phyloP scores from a whole-genome alignment of 177 flowering plant species.

The Telopea speciosissima region DNA sequence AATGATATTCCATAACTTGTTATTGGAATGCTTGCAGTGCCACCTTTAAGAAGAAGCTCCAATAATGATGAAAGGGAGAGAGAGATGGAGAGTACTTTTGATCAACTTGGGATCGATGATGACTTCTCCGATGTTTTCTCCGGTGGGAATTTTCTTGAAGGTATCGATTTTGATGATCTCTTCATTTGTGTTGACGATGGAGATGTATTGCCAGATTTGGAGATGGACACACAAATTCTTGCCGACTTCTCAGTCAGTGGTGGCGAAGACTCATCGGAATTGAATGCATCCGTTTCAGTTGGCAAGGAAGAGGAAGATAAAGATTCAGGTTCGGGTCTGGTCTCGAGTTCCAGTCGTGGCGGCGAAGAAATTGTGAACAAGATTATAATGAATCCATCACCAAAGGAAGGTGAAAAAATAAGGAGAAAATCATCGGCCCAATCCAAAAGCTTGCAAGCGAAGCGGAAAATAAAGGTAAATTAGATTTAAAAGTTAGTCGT shows the following conservation, averaged over 20 bases:
- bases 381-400: constrained; percentile 20
- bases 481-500: too few species aligned
- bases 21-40: constrained; percentile 60
- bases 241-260: constrained; percentile 54
- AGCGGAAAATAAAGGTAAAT: constrained; percentile 80
- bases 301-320: constrained; percentile 15
- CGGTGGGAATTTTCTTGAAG: constrained; percentile 47
- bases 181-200: constrained; percentile 51
- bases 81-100: constrained; percentile 33
- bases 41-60: constrained; percentile 37
- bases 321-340: constrained; percentile 14
- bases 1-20: not conserved
- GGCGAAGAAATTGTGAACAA: constrained; percentile 43
- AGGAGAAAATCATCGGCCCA: constrained; percentile 36
- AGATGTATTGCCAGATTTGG: too few species aligned
- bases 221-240: constrained; percentile 69
- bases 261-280: constrained; percentile 37
- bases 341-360: constrained; percentile 18
- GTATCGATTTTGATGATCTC: constrained; percentile 71
- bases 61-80: constrained; percentile 38
- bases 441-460: constrained; percentile 45
- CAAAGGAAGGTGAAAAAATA: constrained; percentile 28
- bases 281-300: constrained; percentile 16
- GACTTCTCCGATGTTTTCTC: constrained; percentile 39
- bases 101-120: constrained; percentile 17